phyloP scores from a whole-genome alignment of 176 grass and related monocot species.

The Triticum turgidum region DNA sequence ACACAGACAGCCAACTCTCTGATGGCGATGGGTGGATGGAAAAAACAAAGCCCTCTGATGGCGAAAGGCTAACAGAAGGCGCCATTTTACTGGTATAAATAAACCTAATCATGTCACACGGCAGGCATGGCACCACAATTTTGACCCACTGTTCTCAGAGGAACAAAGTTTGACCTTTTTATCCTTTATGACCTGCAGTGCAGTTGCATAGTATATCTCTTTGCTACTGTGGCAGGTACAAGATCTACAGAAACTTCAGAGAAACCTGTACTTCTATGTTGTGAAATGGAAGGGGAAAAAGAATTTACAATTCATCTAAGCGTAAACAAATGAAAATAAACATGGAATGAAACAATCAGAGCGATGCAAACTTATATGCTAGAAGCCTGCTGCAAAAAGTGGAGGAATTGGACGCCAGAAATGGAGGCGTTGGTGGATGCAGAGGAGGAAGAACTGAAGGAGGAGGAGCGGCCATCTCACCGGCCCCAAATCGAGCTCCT shows the following conservation, averaged over 20 bases:
- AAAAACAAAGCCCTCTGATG: conserved; percentile 21
- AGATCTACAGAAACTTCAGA: not conserved
- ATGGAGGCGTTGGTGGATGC: not conserved
- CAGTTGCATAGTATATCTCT: not conserved
- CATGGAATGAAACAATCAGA: not conserved
- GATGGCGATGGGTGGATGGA: not conserved
- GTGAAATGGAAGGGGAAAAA: not conserved
- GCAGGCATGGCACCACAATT: not conserved
- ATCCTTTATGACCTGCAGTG: not conserved
- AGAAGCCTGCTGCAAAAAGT: not conserved
- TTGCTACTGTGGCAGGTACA: not conserved
- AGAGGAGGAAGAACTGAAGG: not conserved
- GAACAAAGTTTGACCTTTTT: not conserved
- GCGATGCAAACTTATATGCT: not conserved
- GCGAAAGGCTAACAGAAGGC: conserved; percentile 26
- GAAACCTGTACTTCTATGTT: not conserved
- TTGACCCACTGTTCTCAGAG: not conserved
- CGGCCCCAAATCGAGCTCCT: conserved; percentile 18
- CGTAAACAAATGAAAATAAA: not conserved
- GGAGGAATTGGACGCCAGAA: conserved; percentile 2
- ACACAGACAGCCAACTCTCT: conserved; percentile 32
- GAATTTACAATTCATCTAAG: not conserved
- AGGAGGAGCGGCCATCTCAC: not conserved
- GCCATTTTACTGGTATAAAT: not conserved
- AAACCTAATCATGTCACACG: not conserved